A percentile compares a stretch with the other conserved stretches of the same genome.
These are phyloP conservation scores for Fusarium beomiforme DNA, from an alignment of 2,329 filamentous ascomycete genomes.

Conservation along the genomic window DNA sequence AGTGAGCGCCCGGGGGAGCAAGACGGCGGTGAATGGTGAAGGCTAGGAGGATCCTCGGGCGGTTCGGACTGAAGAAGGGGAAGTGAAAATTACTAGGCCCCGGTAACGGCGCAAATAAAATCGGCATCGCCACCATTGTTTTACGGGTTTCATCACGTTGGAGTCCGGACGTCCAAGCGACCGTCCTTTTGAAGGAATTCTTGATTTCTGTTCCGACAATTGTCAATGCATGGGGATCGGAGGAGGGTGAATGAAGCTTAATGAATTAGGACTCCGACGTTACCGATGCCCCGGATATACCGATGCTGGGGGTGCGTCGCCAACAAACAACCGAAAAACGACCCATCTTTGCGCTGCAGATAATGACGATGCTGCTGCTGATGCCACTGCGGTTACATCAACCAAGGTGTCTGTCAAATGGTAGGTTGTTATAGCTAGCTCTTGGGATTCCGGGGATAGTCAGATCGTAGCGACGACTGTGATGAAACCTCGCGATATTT, in stretches of 20 bases:
- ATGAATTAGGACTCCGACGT: constrained; percentile 11
- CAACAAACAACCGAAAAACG: not conserved
- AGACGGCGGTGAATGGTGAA: constrained; percentile 29
- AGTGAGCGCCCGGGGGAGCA: constrained; percentile 11
- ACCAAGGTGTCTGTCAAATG: not conserved
- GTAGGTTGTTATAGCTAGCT: not conserved
- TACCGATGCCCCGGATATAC: constrained; percentile 29
- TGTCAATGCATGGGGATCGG: not conserved
- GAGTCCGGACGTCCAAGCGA: not conserved
- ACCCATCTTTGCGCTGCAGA: constrained; percentile 1
- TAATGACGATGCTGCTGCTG: not conserved
- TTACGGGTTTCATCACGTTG: constrained; percentile 1
- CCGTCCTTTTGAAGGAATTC: not conserved
- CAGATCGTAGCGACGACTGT: constrained; percentile 1
- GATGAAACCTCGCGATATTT: constrained; percentile 28
- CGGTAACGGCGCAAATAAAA: constrained; percentile 10
- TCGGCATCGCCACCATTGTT: constrained; percentile 21
- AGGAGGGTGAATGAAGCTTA: not conserved
- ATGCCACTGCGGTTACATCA: constrained; percentile 15
- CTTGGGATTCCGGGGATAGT: not conserved
- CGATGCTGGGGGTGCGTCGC: constrained; percentile 17
- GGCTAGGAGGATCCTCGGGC: constrained; percentile 16
- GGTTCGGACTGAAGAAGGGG: constrained; percentile 9
- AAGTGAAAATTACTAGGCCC: constrained; percentile 2
- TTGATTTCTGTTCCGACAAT: not conserved